Base-by-base conservation (phyloP, 306 rosid genomes). In the Cicer arietinum region DNA sequence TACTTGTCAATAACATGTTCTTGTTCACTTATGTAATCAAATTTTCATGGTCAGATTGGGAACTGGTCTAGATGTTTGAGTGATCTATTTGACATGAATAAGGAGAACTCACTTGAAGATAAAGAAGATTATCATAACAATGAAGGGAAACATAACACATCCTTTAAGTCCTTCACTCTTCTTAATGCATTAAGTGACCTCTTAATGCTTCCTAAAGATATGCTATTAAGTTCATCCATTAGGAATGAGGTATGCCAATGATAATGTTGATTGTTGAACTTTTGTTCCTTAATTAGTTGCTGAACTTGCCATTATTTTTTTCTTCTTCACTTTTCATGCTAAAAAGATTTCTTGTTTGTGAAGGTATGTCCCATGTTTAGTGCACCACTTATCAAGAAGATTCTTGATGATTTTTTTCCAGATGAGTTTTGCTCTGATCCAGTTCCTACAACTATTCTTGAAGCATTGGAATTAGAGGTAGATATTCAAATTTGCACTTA, bases 21-120 rank as follows among this genome's bases (percentile, higher is more conserved):
- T 1, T 59, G 43, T 59, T 20, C 48, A 39, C 37, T 75, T 65
- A 16, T 81, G 79, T 59, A 64, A n/a, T 78, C 37, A 18, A 78
- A 56, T 60, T 43, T 57, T 77, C 77, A 66, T 66, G 44, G 8
- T 22, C 50, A 94, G 99, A 92, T 94, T 80, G 99, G 99, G 46
- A 92, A 89, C 88, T 94, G 99, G 99, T 94, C 97, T 46, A 87
- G 92, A 83, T 94, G 96, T 96, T 61, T 94, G 76, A 89, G 92
- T 12, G 93, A 90, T 80, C 80, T 89, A 69, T 90, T 86, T 79
- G 96, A 87, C 20, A 80, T 89, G 75, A 95, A 94, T 17, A 90
- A 90, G 18, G 93, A 88, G 17, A 91, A 87, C 68, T 76, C 90
- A 57, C 58, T 50, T 67, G 87, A 80, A 50, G 86, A 87, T 37